These are phyloP conservation scores for Raffaelea albimanens DNA, from an alignment of 2,329 filamentous ascomycete species.

Conservation along the genomic window DNA sequence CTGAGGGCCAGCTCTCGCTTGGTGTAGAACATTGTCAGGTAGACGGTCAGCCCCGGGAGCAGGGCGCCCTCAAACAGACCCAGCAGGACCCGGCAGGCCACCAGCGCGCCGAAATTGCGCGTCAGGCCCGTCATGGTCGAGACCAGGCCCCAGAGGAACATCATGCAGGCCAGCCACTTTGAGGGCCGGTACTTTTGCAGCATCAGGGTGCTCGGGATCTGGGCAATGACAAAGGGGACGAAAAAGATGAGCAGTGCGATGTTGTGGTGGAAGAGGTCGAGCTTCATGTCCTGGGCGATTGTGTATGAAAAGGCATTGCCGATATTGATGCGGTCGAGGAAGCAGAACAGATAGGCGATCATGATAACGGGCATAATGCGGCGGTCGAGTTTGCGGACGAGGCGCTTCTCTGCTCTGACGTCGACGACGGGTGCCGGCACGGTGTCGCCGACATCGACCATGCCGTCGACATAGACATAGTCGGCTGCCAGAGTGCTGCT, in stretches of 20 bases:
- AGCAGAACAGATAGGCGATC: conserved; percentile 3
- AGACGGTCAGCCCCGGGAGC: conserved; percentile 59
- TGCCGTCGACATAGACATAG: too few species aligned
- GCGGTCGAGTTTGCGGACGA: conserved; percentile 6
- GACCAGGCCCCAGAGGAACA: conserved; percentile 55
- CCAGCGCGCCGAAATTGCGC: conserved; percentile 52
- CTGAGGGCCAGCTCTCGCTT: conserved; percentile 63
- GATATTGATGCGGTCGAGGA: conserved; percentile 49
- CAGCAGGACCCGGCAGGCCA: conserved; percentile 61
- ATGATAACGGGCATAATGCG: conserved; percentile 1
- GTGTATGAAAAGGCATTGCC: conserved; percentile 59
- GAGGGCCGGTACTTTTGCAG: conserved; percentile 54
- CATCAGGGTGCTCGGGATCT: conserved; percentile 56
- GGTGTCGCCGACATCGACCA: too few species aligned
- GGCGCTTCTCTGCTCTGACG: conserved; percentile 3
- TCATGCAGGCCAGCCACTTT: conserved; percentile 56
- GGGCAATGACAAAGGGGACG: conserved; percentile 52
- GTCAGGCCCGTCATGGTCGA: conserved; percentile 62
- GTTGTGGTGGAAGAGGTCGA: conserved; percentile 60
- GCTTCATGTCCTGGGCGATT: conserved; percentile 50
- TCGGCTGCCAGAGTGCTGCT: too few species aligned
- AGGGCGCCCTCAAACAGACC: conserved; percentile 61
- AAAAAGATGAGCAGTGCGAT: conserved; percentile 58
- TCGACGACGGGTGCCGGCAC: conserved; percentile 6
- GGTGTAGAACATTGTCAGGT: conserved; percentile 69